phyloP scores from a whole-genome alignment of 2,329 filamentous ascomycete genomes.

The Botrytis paeoniae region DNA sequence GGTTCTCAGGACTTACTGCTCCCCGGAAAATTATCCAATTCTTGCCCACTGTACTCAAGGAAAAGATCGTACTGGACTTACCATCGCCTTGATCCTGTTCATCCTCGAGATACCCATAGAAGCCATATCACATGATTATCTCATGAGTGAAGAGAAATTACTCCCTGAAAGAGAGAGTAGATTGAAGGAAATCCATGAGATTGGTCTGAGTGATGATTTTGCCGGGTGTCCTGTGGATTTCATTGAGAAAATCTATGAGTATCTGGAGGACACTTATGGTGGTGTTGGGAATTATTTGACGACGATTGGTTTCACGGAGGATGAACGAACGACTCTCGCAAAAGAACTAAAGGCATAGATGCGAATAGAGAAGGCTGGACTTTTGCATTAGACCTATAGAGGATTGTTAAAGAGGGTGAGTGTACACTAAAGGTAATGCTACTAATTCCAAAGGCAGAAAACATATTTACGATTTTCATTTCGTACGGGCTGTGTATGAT shows the following conservation, averaged over 20 bases:
- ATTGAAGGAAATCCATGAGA: constrained; percentile 63
- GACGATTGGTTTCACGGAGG: constrained; percentile 54
- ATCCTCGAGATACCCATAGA: constrained; percentile 54
- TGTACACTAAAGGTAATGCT: background rate
- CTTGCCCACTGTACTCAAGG: constrained; percentile 85
- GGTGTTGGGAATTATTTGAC: constrained; percentile 65
- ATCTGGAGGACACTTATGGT: constrained; percentile 62
- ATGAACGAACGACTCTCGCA: constrained; percentile 29
- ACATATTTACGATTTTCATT: background rate
- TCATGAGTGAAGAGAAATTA: constrained; percentile 61
- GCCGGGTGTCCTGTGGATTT: constrained; percentile 63
- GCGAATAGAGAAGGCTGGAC: background rate
- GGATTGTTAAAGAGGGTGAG: background rate
- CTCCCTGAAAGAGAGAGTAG: constrained; percentile 59
- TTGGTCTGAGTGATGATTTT: constrained; percentile 74
- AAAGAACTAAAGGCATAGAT: background rate
- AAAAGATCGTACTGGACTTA: constrained; percentile 78
- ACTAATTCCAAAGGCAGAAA: background rate
- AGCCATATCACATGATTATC: constrained; percentile 70
- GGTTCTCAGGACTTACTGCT: constrained; percentile 49
- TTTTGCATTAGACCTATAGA: background rate
- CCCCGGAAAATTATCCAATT: constrained; percentile 55
- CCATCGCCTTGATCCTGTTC: constrained; percentile 66
- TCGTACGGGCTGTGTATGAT: background rate
- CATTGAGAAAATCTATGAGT: constrained; percentile 54